Conservation (phyloP, 2,329 filamentous ascomycete species). For the Canariomyces notabilis region DNA sequence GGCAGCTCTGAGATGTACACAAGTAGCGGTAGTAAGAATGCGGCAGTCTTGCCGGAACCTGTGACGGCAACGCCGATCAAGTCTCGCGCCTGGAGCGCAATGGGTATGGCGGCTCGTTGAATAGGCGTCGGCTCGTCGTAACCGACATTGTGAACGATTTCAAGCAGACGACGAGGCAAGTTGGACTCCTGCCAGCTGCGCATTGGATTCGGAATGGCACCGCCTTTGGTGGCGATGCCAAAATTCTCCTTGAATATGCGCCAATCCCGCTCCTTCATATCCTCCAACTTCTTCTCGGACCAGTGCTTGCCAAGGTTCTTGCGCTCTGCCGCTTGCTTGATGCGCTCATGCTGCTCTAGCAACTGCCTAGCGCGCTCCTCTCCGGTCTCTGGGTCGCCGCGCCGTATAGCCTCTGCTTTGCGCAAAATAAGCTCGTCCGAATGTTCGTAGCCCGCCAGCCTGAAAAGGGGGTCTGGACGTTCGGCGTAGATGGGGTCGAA, state of each 20-base stretch:
- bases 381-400: conserved; percentile 72
- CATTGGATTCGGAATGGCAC: conserved; percentile 91
- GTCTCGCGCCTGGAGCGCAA: conserved; percentile 86
- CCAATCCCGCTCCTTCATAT: conserved; percentile 98
- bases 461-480: conserved; percentile 60
- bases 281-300: conserved; percentile 85
- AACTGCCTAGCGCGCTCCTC: conserved; percentile 71
- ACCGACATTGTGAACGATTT: conserved; percentile 78
- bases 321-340: conserved; percentile 66
- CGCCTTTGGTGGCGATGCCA: conserved; percentile 91
- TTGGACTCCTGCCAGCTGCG: conserved; percentile 84
- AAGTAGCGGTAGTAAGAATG: conserved; percentile 85
- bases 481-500: conserved; percentile 77
- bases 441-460: conserved; percentile 47
- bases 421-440: conserved; percentile 51
- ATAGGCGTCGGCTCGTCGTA: conserved; percentile 90
- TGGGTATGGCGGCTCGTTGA: conserved; percentile 90
- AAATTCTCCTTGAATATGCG: conserved; percentile 99
- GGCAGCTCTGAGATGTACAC: conserved; percentile 93
- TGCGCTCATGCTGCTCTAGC: conserved; percentile 76
- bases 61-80: conserved; percentile 98
- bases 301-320: conserved; percentile 87
- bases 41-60: conserved; percentile 96
- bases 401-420: conserved; percentile 64
- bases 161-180: conserved; percentile 69